These are phyloP conservation scores for Starmera dryadoides DNA, from an alignment of 805 yeast species.

Conservation along the genomic window DNA sequence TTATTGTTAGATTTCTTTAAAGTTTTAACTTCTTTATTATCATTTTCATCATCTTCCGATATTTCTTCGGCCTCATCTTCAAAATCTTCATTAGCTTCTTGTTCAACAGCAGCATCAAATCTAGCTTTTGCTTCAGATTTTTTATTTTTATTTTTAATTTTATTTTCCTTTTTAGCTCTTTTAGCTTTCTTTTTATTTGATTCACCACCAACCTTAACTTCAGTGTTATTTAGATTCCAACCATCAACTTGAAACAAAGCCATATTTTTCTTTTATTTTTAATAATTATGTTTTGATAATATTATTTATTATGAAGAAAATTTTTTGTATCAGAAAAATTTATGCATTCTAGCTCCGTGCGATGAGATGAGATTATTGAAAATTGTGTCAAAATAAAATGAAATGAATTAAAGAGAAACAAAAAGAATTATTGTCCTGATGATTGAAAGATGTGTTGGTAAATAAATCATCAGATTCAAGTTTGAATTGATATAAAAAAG, in stretches of 20 bases:
- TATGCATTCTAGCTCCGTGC: too few species aligned
- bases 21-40: neutral
- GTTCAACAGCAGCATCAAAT: neutral
- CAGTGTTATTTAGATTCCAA: constrained; percentile 58
- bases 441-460: too few species aligned
- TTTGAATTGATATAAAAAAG: too few species aligned
- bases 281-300: too few species aligned
- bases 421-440: too few species aligned
- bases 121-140: constrained; percentile 9
- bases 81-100: constrained; percentile 4
- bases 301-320: too few species aligned
- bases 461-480: too few species aligned
- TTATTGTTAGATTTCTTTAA: neutral
- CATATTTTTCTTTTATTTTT: constrained; percentile 31
- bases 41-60: constrained; percentile 3
- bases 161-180: constrained; percentile 16
- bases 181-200: constrained; percentile 21
- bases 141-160: constrained; percentile 4
- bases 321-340: too few species aligned
- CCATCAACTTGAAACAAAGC: constrained; percentile 75
- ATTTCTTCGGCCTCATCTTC: constrained; percentile 6
- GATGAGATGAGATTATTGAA: neutral
- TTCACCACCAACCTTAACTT: constrained; percentile 41
- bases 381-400: too few species aligned
- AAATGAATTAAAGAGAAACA: too few species aligned